Conservation (phyloP, 1,284 basidiomycete genomes). For the Takashimella tepidaria region DNA sequence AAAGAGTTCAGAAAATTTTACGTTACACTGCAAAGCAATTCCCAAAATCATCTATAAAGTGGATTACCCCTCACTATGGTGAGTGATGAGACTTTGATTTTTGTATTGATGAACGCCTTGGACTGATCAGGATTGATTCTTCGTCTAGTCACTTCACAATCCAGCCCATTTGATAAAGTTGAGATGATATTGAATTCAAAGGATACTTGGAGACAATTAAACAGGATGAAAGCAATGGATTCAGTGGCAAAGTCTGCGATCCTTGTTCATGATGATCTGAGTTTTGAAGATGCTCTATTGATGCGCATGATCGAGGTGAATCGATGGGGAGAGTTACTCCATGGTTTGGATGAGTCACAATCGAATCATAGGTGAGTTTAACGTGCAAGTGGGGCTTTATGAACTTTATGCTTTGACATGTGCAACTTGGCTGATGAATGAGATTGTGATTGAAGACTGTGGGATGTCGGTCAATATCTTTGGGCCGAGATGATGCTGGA, state of each 20-base stretch:
- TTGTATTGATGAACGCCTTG: not conserved
- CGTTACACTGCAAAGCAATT: slow-evolving; percentile 4
- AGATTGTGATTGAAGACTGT: slow-evolving; percentile 7
- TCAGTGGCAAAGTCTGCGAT: slow-evolving; percentile 12
- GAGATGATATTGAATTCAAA: slow-evolving; percentile 9
- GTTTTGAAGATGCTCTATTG: not conserved
- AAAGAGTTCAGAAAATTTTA: slow-evolving; percentile 9
- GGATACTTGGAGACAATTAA: not conserved
- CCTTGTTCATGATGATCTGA: not conserved
- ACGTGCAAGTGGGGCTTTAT: no score
- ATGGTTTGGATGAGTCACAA: slow-evolving; percentile 10
- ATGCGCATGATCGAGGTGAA: slow-evolving; percentile 1
- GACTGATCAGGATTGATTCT: slow-evolving; percentile 14
- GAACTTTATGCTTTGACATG: no score
- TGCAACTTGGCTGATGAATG: slow-evolving; percentile 17
- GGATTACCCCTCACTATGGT: slow-evolving; percentile 19
- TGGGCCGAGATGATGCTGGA: slow-evolving; percentile 20
- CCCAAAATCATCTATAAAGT: slow-evolving; percentile 11
- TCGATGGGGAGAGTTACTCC: slow-evolving; percentile 13
- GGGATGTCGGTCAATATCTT: slow-evolving; percentile 14
- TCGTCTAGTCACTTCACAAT: no score
- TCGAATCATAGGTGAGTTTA: not conserved
- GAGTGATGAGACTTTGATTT: not conserved
- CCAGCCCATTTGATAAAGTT: no score
- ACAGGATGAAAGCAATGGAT: slow-evolving; percentile 10